Evolutionary conservation across 1,139 yeast genomes (phyloP), one percentile per base, ranked within the genome.

Genomic region (Kazachstania sp.): DNA sequence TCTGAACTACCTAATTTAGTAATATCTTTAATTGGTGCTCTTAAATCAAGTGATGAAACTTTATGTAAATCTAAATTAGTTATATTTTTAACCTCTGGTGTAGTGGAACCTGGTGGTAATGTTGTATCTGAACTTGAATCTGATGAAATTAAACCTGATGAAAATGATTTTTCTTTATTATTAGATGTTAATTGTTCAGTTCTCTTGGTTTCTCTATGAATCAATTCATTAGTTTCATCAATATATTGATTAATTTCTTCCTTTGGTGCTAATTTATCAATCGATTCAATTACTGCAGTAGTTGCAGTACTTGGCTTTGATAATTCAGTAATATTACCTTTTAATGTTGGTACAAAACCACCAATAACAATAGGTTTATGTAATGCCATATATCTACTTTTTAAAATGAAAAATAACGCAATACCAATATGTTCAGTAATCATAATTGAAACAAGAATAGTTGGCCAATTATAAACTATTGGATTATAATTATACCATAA

Each of bases 401-500:
- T 53, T 36, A 58, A 39, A 8, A 52, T 40, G 15, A 50, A 44
- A 37, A 49, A 60, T 8, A 51, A 32, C 2, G 54, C 43, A 11
- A 60, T 30, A 12, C 52, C 51, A 11, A 57, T 16, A 51, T 64
- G 67, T 47, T 64, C 68, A 20, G 54, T 40, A 13, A 52, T 12
- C 16, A 59, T 49, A 13, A 58, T 58, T 32, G 49, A 45, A 7
- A 61, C 30, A 12, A 62, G 34, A 26, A 64, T 52, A 6, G 50
- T 45, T 15, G 56, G 50, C 59, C 61, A 54, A 23, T 58, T 58
- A 19, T 51, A 50, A 11, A 49, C 45, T 12, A 65, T 39, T 23
- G 67, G 65, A 15, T 59, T 53, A 18, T 51, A 43, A 13, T 41
- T 41, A 41, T 53, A 57, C 67, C 66, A 63, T 9, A 39, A 19